phyloP scores from a whole-genome alignment of 164 flowering plant species.

The grape (Vitis vinifera) region DNA sequence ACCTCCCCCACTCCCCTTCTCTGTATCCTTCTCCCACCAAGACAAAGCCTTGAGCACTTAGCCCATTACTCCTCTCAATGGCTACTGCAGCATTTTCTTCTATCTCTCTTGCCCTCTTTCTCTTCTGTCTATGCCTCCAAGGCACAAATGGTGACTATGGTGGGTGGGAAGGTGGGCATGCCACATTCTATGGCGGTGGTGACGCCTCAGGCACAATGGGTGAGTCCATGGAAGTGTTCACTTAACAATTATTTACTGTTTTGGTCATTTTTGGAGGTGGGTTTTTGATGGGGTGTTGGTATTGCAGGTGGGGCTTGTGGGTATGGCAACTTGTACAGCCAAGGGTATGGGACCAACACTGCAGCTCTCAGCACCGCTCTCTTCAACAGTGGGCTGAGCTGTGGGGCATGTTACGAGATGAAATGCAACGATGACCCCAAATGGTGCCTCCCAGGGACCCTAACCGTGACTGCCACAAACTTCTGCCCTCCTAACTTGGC shows the following conservation, averaged over 20 bases:
- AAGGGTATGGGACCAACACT: slow-evolving; percentile 53
- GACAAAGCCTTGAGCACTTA: background rate
- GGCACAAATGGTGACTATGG: slow-evolving; percentile 36
- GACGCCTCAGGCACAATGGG: slow-evolving; percentile 72
- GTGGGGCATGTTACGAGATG: slow-evolving; percentile 49
- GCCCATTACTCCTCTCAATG: slow-evolving; percentile 5
- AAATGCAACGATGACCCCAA: slow-evolving; percentile 33
- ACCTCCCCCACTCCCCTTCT: background rate
- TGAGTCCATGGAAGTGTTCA: slow-evolving; percentile 10
- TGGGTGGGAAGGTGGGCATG: slow-evolving; percentile 49
- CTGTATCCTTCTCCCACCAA: background rate
- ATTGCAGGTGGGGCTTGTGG: slow-evolving; percentile 54
- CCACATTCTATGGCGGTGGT: slow-evolving; percentile 62
- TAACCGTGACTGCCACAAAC: slow-evolving; percentile 45
- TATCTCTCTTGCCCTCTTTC: slow-evolving; percentile 14
- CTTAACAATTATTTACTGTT: no score
- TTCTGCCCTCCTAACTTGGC: slow-evolving; percentile 51
- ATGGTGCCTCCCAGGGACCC: slow-evolving; percentile 41
- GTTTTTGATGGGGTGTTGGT: background rate
- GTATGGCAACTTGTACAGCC: slow-evolving; percentile 51
- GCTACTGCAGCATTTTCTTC: slow-evolving; percentile 10
- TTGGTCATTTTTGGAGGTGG: background rate
- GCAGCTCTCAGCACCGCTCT: slow-evolving; percentile 53
- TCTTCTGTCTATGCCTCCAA: slow-evolving; percentile 15
- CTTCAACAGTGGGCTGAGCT: slow-evolving; percentile 50